Evolutionary conservation across 768 basidiomycete species (phyloP).

Genomic region (Auricularia cornea): DNA sequence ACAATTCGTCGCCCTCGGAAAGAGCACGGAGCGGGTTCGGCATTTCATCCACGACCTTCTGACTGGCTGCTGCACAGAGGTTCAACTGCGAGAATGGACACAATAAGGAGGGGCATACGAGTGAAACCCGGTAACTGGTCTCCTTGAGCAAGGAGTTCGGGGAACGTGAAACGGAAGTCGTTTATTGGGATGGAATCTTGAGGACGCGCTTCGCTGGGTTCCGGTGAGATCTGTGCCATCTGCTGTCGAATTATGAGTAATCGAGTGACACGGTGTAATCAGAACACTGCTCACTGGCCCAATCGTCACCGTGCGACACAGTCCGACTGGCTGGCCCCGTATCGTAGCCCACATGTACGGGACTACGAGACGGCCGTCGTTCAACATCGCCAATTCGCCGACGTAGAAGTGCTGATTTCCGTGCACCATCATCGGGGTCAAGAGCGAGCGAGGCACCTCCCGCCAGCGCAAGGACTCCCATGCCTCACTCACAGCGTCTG

Average conservation of each 20-base stretch:
- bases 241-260: too few relatives aligned
- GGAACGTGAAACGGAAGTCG: too few relatives aligned
- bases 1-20: conserved; percentile 2
- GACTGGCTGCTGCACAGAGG: too few relatives aligned
- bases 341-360: not conserved
- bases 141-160: too few relatives aligned
- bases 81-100: too few relatives aligned
- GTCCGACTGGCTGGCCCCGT: not conserved
- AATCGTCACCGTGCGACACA: not conserved
- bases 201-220: too few relatives aligned
- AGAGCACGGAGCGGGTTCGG: not conserved
- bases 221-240: too few relatives aligned
- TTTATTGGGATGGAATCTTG: too few relatives aligned
- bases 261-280: too few relatives aligned
- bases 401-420: conserved; percentile 9
- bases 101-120: too few relatives aligned
- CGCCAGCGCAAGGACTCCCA: not conserved
- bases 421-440: conserved; percentile 12
- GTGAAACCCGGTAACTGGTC: too few relatives aligned
- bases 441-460: conserved; percentile 1
- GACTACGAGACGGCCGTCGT: conserved; percentile 2
- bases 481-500: not conserved
- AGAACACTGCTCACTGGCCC: not conserved
- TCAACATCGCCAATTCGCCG: conserved; percentile 10
- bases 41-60: too few relatives aligned